Evolutionary conservation across 192 early-diverging fungal species (phyloP), one percentile per base, ranked within the genome.

Genomic region (Umbelopsis sp.): DNA sequence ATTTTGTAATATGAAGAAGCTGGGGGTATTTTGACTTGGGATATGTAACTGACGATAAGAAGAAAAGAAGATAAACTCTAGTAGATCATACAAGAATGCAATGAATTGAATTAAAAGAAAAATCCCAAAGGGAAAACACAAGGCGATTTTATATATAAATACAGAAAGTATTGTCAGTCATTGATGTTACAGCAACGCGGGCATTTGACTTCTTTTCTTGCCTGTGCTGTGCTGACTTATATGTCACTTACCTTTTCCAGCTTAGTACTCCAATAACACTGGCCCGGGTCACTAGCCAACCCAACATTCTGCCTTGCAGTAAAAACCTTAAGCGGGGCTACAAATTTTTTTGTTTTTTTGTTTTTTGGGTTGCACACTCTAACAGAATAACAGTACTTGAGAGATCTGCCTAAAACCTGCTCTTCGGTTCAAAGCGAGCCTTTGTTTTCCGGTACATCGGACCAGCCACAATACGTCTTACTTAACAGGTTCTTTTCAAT

Each of bases 221-320:
- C 27, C 55, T 61, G 27, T 61, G 3, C 46, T 48, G 27, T 18
- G 48, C 48, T 49, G 48, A 16, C 20, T 49, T 49, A 20, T 49
- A 20, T 16, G 18, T 49, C 25, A 61, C 25, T 61, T 61, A 61
- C 55, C 55, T 35, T 27, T 35, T 33, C 7, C 27, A 35, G 55
- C 11, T n/a, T 61, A 61, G 55, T 61, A 30, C 55, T 35, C 35
- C 55, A 61, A 61, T 61, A 37, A 35, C 55, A 61, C 55, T 61
- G 55, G 55, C 55, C 55, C 33, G 55, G 55, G 55, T 61, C 55
- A 61, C 55, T 35, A 61, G 55, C 33, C 55, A 61, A 61, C 23
- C 8, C 37, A 41, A 41, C 37, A 6, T 41, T 41, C 10, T 41
- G 30, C 55, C 27, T 21, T 49, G 48, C 48, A 49, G 48, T 49